These are phyloP conservation scores for Lotus japonicus DNA, from an alignment of 306 rosid genomes.

Conservation along the genomic window DNA sequence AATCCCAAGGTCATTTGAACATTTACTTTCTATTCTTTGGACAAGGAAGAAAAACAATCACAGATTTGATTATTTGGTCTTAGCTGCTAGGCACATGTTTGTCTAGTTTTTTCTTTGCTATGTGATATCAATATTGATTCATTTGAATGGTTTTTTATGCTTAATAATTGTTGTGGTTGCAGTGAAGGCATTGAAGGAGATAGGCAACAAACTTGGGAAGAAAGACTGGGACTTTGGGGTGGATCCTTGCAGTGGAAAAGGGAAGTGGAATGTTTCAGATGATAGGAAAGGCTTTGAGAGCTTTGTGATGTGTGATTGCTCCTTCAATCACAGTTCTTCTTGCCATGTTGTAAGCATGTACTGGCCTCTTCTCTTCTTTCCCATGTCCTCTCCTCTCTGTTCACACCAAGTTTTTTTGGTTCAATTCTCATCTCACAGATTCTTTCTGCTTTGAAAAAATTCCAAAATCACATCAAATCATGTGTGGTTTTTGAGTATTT, in stretches of 20 bases:
- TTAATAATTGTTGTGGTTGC: background rate
- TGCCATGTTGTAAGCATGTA: slow-evolving; percentile 84
- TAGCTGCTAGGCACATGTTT: too few species aligned
- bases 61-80: too few species aligned
- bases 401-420: background rate
- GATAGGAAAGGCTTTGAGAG: slow-evolving; percentile 51
- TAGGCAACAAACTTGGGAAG: slow-evolving; percentile 74
- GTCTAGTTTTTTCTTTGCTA: background rate
- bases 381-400: background rate
- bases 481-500: background rate
- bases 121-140: background rate
- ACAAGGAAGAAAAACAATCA: too few species aligned
- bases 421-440: background rate
- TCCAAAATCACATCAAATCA: background rate
- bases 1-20: background rate
- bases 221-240: slow-evolving; percentile 76
- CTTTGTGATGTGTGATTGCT: slow-evolving; percentile 54
- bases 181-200: slow-evolving; percentile 68
- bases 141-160: background rate
- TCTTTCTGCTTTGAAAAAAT: background rate
- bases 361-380: background rate
- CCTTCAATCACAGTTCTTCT: slow-evolving; percentile 53
- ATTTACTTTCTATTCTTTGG: background rate
- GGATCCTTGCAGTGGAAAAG: slow-evolving; percentile 74
- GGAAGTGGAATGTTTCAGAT: slow-evolving; percentile 44